Evolutionary conservation across 1,284 basidiomycete genomes (phyloP).

Genomic region (Malassezia cuniculi): DNA sequence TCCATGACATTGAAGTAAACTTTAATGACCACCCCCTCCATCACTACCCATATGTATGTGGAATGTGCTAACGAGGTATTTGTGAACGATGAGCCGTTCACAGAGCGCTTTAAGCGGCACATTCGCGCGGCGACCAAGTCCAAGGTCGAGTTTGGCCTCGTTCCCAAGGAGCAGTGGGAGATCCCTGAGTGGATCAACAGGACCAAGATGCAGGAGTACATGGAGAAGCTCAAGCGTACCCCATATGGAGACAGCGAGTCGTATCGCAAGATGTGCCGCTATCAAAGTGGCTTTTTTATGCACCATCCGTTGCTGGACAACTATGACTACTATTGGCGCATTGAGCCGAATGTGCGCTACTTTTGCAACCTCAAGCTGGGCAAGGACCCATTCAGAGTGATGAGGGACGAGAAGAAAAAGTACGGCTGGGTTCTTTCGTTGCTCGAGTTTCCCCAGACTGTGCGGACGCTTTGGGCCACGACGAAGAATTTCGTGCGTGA

Average conservation of each 20-base stretch:
- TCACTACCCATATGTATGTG: constrained; percentile 37
- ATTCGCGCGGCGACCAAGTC: constrained; percentile 28
- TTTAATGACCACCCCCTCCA: constrained; percentile 24
- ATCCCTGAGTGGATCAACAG: constrained; percentile 60
- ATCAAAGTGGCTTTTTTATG: constrained; percentile 67
- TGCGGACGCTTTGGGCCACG: constrained; percentile 61
- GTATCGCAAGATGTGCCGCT: constrained; percentile 59
- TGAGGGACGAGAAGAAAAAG: constrained; percentile 62
- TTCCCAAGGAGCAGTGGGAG: constrained; percentile 67
- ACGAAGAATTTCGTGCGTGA: constrained; percentile 55
- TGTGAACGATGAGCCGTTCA: constrained; percentile 45
- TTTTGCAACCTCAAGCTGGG: constrained; percentile 59
- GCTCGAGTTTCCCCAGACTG: constrained; percentile 63
- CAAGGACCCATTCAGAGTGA: constrained; percentile 72
- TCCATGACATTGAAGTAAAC: constrained; percentile 23
- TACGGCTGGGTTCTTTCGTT: constrained; percentile 65
- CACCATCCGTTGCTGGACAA: constrained; percentile 50
- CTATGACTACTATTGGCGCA: constrained; percentile 85
- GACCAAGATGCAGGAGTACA: constrained; percentile 53
- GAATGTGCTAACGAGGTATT: constrained; percentile 23
- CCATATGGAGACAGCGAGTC: constrained; percentile 66
- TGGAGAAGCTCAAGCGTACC: constrained; percentile 48
- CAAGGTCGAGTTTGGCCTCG: constrained; percentile 57
- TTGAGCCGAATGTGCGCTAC: constrained; percentile 62
- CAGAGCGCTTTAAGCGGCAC: constrained; percentile 42